These are phyloP conservation scores for Delitschia confertaspora DNA, from an alignment of 495 filamentous ascomycete genomes.

Conservation along the genomic window DNA sequence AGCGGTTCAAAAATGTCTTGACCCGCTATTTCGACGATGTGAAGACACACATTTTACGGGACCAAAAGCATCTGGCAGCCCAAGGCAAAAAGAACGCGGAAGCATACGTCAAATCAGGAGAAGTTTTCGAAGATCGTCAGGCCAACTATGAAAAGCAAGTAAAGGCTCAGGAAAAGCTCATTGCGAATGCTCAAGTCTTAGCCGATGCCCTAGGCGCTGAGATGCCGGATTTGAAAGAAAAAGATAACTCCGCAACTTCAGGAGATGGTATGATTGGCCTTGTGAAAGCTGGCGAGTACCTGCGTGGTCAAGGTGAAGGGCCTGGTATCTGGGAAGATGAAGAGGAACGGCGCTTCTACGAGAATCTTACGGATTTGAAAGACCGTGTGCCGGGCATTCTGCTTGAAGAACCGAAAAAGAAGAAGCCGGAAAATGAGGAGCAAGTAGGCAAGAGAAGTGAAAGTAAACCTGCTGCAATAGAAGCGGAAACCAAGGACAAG, in stretches of 20 bases:
- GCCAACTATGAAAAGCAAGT: constrained; percentile 87
- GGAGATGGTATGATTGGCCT: constrained; percentile 77
- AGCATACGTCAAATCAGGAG: constrained; percentile 95
- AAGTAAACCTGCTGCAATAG: constrained; percentile 14
- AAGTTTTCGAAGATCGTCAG: constrained; percentile 97
- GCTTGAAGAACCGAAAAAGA: constrained; percentile 91
- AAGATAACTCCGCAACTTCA: constrained; percentile 55
- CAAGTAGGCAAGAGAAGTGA: constrained; percentile 39
- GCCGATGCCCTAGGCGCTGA: constrained; percentile 83
- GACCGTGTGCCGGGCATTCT: constrained; percentile 90
- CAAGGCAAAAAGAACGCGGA: constrained; percentile 93
- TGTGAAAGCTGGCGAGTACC: constrained; percentile 86
- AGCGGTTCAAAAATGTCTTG: constrained; percentile 80
- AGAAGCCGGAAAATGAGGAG: constrained; percentile 57
- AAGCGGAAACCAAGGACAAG: constrained; percentile 42
- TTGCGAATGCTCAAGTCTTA: constrained; percentile 82
- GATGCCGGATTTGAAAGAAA: constrained; percentile 86
- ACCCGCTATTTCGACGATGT: constrained; percentile 89
- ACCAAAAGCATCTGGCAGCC: constrained; percentile 72
- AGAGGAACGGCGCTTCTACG: constrained; percentile 94
- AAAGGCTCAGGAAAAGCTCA: constrained; percentile 83
- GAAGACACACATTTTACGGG: constrained; percentile 75
- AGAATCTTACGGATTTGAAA: constrained; percentile 90
- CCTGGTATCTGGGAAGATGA: constrained; percentile 99
- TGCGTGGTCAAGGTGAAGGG: constrained; percentile 81